A percentile compares a stretch with the other conserved stretches of the same genome.
Conservation (phyloP, 257 asterid species). For the Solanum lignicaule region DNA sequence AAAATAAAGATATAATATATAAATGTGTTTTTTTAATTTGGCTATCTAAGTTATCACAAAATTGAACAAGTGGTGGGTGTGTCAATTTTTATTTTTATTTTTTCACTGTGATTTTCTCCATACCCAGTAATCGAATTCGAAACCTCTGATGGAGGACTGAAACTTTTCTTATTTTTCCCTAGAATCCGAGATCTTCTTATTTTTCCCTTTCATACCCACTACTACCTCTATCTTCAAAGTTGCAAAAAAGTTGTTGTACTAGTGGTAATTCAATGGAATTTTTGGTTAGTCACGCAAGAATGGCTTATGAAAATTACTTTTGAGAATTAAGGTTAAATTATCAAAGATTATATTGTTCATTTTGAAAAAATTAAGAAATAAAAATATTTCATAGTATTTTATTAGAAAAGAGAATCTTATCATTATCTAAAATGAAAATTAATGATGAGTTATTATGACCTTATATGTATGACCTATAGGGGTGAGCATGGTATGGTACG, state of each 20-base stretch:
- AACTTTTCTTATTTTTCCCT: no score
- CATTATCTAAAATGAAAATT: background rate
- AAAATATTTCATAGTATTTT: background rate
- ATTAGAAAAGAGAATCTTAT: background rate
- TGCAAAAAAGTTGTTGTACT: background rate
- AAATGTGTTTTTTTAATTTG: no score
- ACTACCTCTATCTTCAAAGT: background rate
- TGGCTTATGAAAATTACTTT: background rate
- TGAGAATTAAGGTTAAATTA: background rate
- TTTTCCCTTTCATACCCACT: background rate
- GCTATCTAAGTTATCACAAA: background rate
- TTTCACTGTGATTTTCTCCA: no score
- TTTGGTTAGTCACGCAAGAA: background rate
- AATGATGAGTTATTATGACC: background rate
- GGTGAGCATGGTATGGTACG: no score
- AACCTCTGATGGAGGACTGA: no score
- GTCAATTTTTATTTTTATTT: fast-evolving
- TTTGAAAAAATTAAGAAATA: background rate
- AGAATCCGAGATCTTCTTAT: background rate
- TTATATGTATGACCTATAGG: background rate
- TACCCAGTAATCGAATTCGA: background rate
- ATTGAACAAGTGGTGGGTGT: background rate
- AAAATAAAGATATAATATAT: background rate
- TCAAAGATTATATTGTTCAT: background rate
- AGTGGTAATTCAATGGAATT: background rate